Evolutionary conservation across 2,329 filamentous ascomycete species (phyloP).

Genomic region (Aureobasidium pullulans): DNA sequence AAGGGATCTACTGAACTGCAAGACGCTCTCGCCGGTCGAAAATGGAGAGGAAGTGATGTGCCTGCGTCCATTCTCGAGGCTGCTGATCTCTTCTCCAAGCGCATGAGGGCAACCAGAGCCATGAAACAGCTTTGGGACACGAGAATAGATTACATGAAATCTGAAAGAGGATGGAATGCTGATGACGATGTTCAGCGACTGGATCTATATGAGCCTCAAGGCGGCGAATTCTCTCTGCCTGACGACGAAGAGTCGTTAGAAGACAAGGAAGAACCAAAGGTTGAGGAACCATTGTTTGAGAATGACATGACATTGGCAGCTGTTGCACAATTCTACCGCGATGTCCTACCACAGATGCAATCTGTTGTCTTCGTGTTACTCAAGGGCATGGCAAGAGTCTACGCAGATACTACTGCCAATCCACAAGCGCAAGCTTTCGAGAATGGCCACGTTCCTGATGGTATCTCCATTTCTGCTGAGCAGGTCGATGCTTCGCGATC

Average conservation of each 20-base stretch:
- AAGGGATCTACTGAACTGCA: constrained; percentile 78
- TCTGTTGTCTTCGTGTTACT: constrained; percentile 89
- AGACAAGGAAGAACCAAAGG: not conserved
- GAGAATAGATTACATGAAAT: constrained; percentile 82
- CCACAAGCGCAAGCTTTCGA: constrained; percentile 25
- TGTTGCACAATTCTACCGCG: constrained; percentile 43
- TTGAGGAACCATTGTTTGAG: not conserved
- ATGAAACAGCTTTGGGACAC: constrained; percentile 94
- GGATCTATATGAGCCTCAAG: constrained; percentile 5
- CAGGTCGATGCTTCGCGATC: constrained; percentile 75
- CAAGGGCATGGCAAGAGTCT: constrained; percentile 69
- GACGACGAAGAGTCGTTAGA: not conserved
- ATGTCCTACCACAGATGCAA: constrained; percentile 77
- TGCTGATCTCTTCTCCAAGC: constrained; percentile 79
- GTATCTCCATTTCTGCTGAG: constrained; percentile 43
- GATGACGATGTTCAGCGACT: constrained; percentile 29
- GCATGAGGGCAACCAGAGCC: constrained; percentile 84
- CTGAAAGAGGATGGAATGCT: constrained; percentile 74
- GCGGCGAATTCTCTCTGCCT: not conserved
- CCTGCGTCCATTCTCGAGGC: constrained; percentile 93
- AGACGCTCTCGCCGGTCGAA: constrained; percentile 69
- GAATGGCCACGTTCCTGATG: constrained; percentile 25
- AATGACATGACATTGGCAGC: not conserved
- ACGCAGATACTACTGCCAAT: constrained; percentile 15
- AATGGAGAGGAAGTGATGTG: constrained; percentile 90